These are phyloP conservation scores for Athelia sp. DNA, from an alignment of 1,284 basidiomycete genomes.

Conservation along the genomic window DNA sequence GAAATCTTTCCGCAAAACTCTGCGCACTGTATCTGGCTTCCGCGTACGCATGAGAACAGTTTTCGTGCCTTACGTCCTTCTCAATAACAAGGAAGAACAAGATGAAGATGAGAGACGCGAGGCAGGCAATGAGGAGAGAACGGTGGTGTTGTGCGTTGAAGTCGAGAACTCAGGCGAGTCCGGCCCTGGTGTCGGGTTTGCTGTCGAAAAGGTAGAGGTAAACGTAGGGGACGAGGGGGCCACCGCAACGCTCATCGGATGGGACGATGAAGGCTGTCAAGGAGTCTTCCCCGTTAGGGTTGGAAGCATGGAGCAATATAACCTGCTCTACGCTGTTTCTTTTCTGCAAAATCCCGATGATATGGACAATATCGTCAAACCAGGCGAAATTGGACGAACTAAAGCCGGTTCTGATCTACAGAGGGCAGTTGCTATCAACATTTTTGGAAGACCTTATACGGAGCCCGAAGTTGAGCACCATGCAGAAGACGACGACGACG, in stretches of 20 bases:
- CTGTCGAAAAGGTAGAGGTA: conserved; percentile 69
- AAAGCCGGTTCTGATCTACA: conserved; percentile 45
- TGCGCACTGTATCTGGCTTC: conserved; percentile 76
- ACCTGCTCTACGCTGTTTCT: conserved; percentile 80
- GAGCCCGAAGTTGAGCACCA: conserved; percentile 8
- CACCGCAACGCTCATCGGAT: conserved; percentile 57
- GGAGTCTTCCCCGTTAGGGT: conserved; percentile 67
- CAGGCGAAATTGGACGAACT: background rate
- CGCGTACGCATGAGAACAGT: conserved; percentile 85
- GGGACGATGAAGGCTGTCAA: conserved; percentile 28
- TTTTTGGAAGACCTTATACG: conserved; percentile 64
- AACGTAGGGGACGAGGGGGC: conserved; percentile 73
- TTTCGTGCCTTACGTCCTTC: conserved; percentile 75
- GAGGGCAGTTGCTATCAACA: conserved; percentile 73
- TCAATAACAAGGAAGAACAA: conserved; percentile 19
- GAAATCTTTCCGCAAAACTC: conserved; percentile 79
- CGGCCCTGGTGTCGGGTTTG: conserved; percentile 54
- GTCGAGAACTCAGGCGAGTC: conserved; percentile 71
- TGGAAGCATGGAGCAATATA: conserved; percentile 72
- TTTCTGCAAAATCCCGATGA: conserved; percentile 67
- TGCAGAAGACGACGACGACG: background rate
- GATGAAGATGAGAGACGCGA: conserved; percentile 51
- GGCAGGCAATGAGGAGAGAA: conserved; percentile 74
- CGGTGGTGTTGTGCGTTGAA: conserved; percentile 82
- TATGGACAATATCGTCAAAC: conserved; percentile 35